Conservation (phyloP, 1,139 yeast genomes). For the Suhomyces terraborum region DNA sequence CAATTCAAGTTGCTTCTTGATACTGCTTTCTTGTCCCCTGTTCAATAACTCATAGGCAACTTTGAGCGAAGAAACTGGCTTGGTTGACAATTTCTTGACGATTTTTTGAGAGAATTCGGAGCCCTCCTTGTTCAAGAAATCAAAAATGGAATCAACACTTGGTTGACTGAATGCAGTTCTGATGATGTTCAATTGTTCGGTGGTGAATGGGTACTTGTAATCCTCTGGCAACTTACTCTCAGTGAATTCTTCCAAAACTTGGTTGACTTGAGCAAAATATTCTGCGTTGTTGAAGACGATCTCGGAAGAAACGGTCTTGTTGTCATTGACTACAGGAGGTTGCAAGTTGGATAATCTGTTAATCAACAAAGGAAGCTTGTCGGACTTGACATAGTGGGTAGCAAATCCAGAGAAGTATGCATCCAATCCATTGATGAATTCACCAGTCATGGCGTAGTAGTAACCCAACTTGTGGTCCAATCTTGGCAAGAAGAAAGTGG, state of each 20-base stretch:
- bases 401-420: conserved; percentile 83
- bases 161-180: conserved; percentile 65
- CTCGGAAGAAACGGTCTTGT: conserved; percentile 26
- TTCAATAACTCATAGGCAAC: conserved; percentile 72
- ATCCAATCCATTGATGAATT: conserved; percentile 73
- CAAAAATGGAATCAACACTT: conserved; percentile 63
- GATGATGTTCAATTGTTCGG: conserved; percentile 60
- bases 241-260: conserved; percentile 75
- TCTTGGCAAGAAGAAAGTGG: conserved; percentile 84
- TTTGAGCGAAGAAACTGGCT: conserved; percentile 80
- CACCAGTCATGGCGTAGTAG: conserved; percentile 86
- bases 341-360: conserved; percentile 63
- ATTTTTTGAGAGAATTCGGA: conserved; percentile 69
- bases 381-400: conserved; percentile 81
- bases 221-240: conserved; percentile 64
- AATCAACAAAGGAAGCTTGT: conserved; percentile 60
- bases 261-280: conserved; percentile 62
- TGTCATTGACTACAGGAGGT: conserved; percentile 40
- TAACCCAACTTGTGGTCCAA: conserved; percentile 82
- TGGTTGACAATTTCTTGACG: conserved; percentile 53
- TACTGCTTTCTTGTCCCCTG: conserved; percentile 58
- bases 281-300: conserved; percentile 35
- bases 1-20: conserved; percentile 65
- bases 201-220: conserved; percentile 60
- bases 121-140: conserved; percentile 55